Conservation (phyloP, 2,329 filamentous ascomycete species). For the Cladosporium velox region DNA sequence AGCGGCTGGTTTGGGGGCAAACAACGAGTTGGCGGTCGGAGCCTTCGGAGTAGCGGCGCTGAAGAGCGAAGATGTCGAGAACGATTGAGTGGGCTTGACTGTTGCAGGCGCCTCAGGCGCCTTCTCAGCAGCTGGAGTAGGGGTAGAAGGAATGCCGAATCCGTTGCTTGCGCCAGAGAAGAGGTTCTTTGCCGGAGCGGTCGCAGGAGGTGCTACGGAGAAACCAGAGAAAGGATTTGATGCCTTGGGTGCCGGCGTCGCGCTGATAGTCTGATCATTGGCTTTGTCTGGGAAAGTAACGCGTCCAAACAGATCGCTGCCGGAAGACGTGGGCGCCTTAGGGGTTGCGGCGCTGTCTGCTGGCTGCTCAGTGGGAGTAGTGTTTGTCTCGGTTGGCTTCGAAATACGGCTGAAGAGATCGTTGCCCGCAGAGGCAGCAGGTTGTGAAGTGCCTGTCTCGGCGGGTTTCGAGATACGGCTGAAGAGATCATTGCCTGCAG, state of each 20-base stretch:
- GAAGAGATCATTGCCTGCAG: conserved; percentile 24
- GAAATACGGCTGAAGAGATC: conserved; percentile 25
- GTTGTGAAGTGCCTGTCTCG: conserved; percentile 3
- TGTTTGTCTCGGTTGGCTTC: conserved; percentile 10
- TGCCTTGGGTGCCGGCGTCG: conserved; percentile 17
- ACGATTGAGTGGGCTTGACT: conserved; percentile 9
- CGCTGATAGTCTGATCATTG: conserved; percentile 13
- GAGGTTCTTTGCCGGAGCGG: conserved; percentile 20
- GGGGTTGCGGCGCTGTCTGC: conserved; percentile 7
- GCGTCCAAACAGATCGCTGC: conserved; percentile 18
- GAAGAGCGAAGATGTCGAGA: conserved; percentile 12
- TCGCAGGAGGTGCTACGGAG: conserved; percentile 18
- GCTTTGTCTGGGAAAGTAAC: conserved; percentile 14
- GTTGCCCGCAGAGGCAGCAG: conserved; percentile 16
- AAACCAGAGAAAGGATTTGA: conserved; percentile 17
- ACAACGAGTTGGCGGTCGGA: conserved; percentile 20
- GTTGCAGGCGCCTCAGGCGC: neutral
- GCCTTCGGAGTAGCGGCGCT: conserved; percentile 12
- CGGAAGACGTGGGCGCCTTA: conserved; percentile 10
- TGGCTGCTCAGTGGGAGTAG: neutral
- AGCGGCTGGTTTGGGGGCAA: conserved; percentile 10
- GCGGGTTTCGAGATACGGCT: conserved; percentile 22
- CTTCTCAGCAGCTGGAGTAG: conserved; percentile 13
- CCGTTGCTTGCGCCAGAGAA: conserved; percentile 12
- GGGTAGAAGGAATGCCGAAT: conserved; percentile 9